Evolutionary conservation across 306 rosid species (phyloP).

Genomic region (Rosa rugosa): DNA sequence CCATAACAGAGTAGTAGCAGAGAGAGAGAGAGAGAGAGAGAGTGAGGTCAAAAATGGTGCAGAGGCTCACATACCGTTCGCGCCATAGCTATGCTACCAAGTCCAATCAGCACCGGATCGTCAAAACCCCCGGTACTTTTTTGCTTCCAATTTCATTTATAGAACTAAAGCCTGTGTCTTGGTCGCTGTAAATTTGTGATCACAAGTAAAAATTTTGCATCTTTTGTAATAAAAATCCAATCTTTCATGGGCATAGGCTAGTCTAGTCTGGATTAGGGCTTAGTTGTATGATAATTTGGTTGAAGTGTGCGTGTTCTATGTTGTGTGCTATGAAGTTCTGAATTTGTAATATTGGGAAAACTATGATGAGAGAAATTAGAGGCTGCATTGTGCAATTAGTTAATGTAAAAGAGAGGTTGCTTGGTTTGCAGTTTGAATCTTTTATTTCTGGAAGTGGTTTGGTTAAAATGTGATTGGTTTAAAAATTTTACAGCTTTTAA

Average conservation of each 20-base stretch:
- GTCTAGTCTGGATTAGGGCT: neutral
- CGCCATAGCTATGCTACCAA: slow-evolving; percentile 29
- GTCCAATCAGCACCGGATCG: slow-evolving; percentile 27
- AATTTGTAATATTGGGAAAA: neutral
- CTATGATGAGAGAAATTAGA: neutral
- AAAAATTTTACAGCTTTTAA: too few species aligned
- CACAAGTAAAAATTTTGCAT: neutral
- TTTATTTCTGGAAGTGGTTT: neutral
- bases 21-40: neutral
- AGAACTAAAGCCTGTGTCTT: neutral
- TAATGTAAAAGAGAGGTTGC: neutral
- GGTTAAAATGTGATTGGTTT: neutral
- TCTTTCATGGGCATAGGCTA: neutral
- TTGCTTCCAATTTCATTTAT: neutral
- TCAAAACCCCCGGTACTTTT: slow-evolving; percentile 20
- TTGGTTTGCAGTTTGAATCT: neutral
- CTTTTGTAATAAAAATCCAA: neutral
- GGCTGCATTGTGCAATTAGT: neutral
- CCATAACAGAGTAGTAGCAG: neutral
- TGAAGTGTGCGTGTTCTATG: neutral
- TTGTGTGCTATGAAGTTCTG: neutral
- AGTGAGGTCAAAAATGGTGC: slow-evolving; percentile 9
- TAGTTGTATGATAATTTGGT: neutral
- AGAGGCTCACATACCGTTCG: slow-evolving; percentile 25
- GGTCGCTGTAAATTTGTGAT: neutral